Evolutionary conservation across 306 rosid species (phyloP).

Genomic region (Urtica urens): DNA sequence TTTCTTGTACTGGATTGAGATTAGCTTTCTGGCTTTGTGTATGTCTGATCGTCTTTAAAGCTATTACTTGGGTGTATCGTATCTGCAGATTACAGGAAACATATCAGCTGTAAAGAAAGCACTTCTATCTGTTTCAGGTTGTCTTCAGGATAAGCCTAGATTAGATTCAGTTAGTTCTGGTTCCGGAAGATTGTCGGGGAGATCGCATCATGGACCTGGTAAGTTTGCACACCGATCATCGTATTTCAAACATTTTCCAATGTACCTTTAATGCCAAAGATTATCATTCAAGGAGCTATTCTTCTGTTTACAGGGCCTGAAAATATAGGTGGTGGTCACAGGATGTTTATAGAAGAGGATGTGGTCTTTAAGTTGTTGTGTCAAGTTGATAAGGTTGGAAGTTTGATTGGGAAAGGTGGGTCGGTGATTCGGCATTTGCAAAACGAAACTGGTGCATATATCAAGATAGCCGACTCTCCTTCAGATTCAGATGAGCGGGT

Average conservation of each 20-base stretch:
- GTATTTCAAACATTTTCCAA: conserved; percentile 37
- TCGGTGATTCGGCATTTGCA: conserved; percentile 60
- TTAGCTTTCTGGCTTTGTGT: not conserved
- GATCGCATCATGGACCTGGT: conserved; percentile 23
- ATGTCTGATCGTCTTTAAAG: not conserved
- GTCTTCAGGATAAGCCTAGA: conserved; percentile 46
- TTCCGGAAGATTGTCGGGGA: conserved; percentile 33
- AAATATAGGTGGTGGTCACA: conserved; percentile 35
- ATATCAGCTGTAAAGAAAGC: conserved; percentile 63
- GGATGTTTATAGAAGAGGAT: conserved; percentile 62
- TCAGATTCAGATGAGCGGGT: conserved; percentile 72
- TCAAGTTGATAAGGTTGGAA: conserved; percentile 79
- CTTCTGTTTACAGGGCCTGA: conserved; percentile 49
- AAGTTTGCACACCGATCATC: conserved; percentile 28
- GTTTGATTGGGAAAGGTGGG: conserved; percentile 90
- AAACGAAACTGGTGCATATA: conserved; percentile 75
- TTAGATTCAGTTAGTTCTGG: conserved; percentile 32
- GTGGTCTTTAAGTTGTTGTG: conserved; percentile 70
- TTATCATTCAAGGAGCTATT: conserved; percentile 46
- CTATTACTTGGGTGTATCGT: conserved; percentile 7
- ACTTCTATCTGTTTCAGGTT: conserved; percentile 49
- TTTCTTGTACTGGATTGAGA: not conserved
- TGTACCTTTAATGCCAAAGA: conserved; percentile 33
- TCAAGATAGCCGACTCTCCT: conserved; percentile 62
- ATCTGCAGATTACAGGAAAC: conserved; percentile 56